Evolutionary conservation across 2,329 filamentous ascomycete genomes (phyloP), one percentile per base, ranked within the genome.

Genomic region (Neurospora sp.): DNA sequence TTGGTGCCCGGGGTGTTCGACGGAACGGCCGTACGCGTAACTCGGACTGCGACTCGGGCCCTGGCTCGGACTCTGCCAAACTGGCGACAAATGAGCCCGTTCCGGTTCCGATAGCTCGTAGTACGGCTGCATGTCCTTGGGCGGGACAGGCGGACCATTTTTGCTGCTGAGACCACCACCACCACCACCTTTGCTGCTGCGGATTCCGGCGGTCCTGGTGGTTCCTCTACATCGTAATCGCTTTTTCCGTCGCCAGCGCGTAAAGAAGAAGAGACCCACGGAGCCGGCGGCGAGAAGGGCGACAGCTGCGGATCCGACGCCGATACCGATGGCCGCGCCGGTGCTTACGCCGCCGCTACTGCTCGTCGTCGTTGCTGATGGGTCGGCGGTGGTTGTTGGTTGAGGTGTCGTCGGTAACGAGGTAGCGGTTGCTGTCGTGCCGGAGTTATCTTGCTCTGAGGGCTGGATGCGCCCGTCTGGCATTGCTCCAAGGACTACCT

Each of bases 251-350:
- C 73, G 71, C 68, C 74, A 62, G 9, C 75, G 75, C 23, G 74
- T 67, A 66, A 73, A 75, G 68, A 75, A 69, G 42, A 73, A 73
- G 67, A 76, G 68, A 15, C 70, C 70, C 38, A 75, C 67, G 11
- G 66, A 39, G 43, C 73, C 66, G 19, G 70, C 69, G 7, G 73
- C 23, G 13, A 76, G 58, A 17, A 78, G 71, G n/a, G 69, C 72
- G 11, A 58, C 73, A 3, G 73, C 71, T 9, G 69, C 76, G 7
- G 73, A 73, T n/a, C 76, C 76, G 40, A 77, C 68, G 11, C 71
- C 75, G 67, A 77, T 77, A 23, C 76, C 76, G 36, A 76, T 72
- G 39, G 73, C 73, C 33, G 75, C 70, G 4, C 71, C 68, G 58
- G 73, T 74, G 72, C 72, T 72, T 38, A 78, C 52, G 39, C 72